These are phyloP conservation scores for Hypocrella siamensis DNA, from an alignment of 2,329 filamentous ascomycete genomes.

Conservation along the genomic window DNA sequence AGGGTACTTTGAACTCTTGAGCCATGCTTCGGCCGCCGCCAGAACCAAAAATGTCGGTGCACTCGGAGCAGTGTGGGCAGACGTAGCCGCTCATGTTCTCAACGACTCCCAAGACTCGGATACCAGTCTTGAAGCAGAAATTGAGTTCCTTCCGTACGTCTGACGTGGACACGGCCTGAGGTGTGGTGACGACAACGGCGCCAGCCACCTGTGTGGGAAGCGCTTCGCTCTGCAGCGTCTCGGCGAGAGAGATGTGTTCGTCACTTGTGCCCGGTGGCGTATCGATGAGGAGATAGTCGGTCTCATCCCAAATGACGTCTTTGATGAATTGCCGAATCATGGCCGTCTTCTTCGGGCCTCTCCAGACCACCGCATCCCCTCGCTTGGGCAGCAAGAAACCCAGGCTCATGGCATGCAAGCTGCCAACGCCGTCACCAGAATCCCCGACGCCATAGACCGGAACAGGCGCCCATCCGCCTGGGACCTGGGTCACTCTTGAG, in stretches of 20 bases:
- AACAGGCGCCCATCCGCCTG: conserved; percentile 85
- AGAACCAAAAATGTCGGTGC: conserved; percentile 84
- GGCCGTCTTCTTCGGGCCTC: conserved; percentile 94
- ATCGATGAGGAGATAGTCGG: conserved; percentile 90
- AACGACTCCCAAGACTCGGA: conserved; percentile 71
- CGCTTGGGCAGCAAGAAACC: conserved; percentile 75
- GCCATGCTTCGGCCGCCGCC: conserved; percentile 87
- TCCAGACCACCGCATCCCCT: conserved; percentile 90
- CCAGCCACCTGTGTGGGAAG: conserved; percentile 57
- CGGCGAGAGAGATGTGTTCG: conserved; percentile 89
- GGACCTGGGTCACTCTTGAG: conserved; percentile 79
- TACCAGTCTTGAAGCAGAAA: conserved; percentile 73
- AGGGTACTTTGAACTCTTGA: conserved; percentile 65
- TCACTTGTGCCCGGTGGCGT: conserved; percentile 93
- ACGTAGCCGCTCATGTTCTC: conserved; percentile 95
- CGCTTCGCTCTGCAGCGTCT: conserved; percentile 58
- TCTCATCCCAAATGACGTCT: conserved; percentile 73
- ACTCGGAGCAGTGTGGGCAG: conserved; percentile 67
- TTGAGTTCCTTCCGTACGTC: conserved; percentile 93
- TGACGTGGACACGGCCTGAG: conserved; percentile 81
- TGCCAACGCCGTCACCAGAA: conserved; percentile 35
- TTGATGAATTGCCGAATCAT: conserved; percentile 96
- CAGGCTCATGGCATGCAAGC: conserved; percentile 75
- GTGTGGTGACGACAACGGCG: conserved; percentile 89
- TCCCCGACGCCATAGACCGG: conserved; percentile 57